Base-by-base conservation (phyloP, 345 rosid genomes). In the Corymbia maculata region DNA sequence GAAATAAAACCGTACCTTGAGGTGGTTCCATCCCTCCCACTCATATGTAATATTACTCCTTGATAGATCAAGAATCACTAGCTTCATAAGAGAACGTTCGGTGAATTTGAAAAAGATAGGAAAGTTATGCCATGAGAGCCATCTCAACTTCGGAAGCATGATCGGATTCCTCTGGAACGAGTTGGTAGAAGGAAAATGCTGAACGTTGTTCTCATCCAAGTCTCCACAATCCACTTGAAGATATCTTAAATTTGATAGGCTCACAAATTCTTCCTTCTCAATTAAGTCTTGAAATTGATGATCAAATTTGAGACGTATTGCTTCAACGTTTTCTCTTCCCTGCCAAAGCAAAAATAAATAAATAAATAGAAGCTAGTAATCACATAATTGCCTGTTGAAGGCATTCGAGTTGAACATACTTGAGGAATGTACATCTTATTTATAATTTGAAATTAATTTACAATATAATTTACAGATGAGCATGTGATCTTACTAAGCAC, bases 31-130 rank as follows among this genome's bases (percentile, higher is more conserved):
- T 3, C 75, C 75, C 5, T 66, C 75, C 75, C 75, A 66, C 1
- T 6, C 19, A n/a, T n/a, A 2, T 3, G 17, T 64, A n/a, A 64
- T 28, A n/a, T 64, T 0, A 64, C 75, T 64, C 16, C 4, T 0
- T 64, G 75, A 66, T n/a, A 66, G 3, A 15, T 68, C 79, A 68
- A 68, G 79, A 30, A 30, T 30, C 22, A 68, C 11, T 68, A 68
- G 3, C 44, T 15, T 66, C 7, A 0, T 5, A 61, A 26, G 1
- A 1, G 32, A 61, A 30, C 4, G 0, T 30, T 42, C 1, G 0
- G 19, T 13, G 2, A 64, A 13, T 0, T n/a, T 7, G 75, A 64
- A 64, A 13, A n/a, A 13, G 17, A 64, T 0, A 12, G 75, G 75
- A 64, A 1, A 64, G 1, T 64, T 0, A 66, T 66, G 79, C 44